These are phyloP conservation scores for Vararia minispora DNA, from an alignment of 768 basidiomycete genomes.

Conservation along the genomic window DNA sequence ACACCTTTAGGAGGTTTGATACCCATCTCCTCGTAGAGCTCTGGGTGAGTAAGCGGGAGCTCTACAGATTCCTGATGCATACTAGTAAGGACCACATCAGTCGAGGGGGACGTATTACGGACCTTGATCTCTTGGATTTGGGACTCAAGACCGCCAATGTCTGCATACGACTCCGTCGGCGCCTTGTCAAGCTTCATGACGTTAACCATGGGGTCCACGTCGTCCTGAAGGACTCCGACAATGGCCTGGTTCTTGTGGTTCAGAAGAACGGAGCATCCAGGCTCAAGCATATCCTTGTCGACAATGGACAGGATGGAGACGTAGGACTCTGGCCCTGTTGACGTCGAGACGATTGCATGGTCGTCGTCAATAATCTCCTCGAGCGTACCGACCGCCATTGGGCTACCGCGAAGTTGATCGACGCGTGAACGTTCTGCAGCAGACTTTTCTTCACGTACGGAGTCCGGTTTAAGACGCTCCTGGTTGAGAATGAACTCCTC, in stretches of 20 bases:
- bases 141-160: slow-evolving; percentile 91
- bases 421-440: slow-evolving; percentile 91
- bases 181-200: slow-evolving; percentile 99
- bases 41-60: slow-evolving; percentile 93
- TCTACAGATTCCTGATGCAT: slow-evolving; percentile 87
- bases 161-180: slow-evolving; percentile 96
- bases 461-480: slow-evolving; percentile 80
- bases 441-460: slow-evolving; percentile 86
- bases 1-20: slow-evolving; percentile 99
- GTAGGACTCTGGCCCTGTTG: slow-evolving; percentile 92
- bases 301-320: slow-evolving; percentile 97
- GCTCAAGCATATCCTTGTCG: slow-evolving; percentile 96
- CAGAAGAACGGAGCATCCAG: slow-evolving; percentile 86
- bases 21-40: slow-evolving; percentile 99
- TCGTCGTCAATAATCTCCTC: slow-evolving; percentile 98
- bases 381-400: slow-evolving; percentile 96
- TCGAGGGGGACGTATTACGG: slow-evolving; percentile 9
- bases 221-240: slow-evolving; percentile 92
- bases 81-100: slow-evolving; percentile 2
- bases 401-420: slow-evolving; percentile 88
- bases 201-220: slow-evolving; percentile 90
- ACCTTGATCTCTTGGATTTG: slow-evolving; percentile 99
- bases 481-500: slow-evolving; percentile 93
- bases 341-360: slow-evolving; percentile 96
- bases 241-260: slow-evolving; percentile 95